These are phyloP conservation scores for Daldinia vernicosa DNA, from an alignment of 495 filamentous ascomycete genomes.

Conservation along the genomic window DNA sequence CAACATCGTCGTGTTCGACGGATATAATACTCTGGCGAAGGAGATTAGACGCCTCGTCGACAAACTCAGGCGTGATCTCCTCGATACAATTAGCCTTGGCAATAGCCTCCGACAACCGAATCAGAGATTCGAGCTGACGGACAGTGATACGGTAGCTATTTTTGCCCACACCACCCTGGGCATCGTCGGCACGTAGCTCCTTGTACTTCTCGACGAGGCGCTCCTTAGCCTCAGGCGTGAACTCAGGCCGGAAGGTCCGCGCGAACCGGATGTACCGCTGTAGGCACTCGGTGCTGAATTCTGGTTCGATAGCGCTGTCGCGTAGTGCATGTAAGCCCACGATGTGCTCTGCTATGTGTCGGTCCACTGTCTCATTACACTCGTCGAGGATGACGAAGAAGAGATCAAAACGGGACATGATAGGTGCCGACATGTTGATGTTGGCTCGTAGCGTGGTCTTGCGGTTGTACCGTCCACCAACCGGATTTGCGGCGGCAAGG, in stretches of 20 bases:
- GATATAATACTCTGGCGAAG: conserved; percentile 94
- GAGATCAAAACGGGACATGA: conserved; percentile 98
- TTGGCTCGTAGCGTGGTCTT: conserved; percentile 93
- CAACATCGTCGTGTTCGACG: conserved; percentile 97
- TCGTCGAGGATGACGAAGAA: conserved; percentile 99
- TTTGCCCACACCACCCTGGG: conserved; percentile 89
- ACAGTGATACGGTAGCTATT: conserved; percentile 98
- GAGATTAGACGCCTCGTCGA: conserved; percentile 89
- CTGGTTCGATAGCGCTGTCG: conserved; percentile 87
- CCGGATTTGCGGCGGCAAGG: conserved; percentile 94
- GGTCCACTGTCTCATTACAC: conserved; percentile 90
- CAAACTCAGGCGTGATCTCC: conserved; percentile 84
- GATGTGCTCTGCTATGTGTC: conserved; percentile 91
- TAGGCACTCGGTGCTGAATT: conserved; percentile 95
- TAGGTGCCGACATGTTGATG: conserved; percentile 97
- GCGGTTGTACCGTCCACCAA: conserved; percentile 95
- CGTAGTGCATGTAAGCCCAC: conserved; percentile 92
- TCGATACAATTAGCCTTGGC: conserved; percentile 97
- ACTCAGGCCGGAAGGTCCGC: conserved; percentile 91
- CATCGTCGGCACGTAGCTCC: conserved; percentile 91
- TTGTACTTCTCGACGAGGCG: conserved; percentile 94
- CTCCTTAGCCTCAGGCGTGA: conserved; percentile 84
- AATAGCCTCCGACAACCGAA: conserved; percentile 93
- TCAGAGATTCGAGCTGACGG: conserved; percentile 92
- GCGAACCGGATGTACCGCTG: conserved; percentile 98